These are phyloP conservation scores for Pistacia atlantica DNA, from an alignment of 345 rosid genomes.

Conservation along the genomic window DNA sequence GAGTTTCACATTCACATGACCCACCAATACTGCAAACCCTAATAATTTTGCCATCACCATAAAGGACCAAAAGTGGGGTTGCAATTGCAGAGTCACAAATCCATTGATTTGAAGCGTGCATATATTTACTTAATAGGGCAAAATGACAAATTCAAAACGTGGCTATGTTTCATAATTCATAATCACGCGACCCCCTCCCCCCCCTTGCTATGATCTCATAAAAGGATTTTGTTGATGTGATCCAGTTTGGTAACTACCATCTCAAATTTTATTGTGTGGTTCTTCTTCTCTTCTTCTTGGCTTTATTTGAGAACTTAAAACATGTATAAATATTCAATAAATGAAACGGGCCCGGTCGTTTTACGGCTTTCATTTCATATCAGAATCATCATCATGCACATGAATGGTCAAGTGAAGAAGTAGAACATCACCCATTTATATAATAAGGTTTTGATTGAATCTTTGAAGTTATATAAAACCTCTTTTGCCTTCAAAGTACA, in stretches of 20 bases:
- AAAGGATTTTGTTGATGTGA: conserved; percentile 18
- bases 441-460: background rate
- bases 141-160: conserved; percentile 11
- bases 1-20: background rate
- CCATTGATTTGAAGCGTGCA: conserved; percentile 4
- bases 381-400: background rate
- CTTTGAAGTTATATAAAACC: background rate
- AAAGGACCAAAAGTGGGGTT: background rate
- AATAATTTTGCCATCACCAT: conserved; percentile 9
- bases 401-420: conserved; percentile 16
- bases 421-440: background rate
- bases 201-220: background rate
- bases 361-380: background rate
- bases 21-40: conserved; percentile 6
- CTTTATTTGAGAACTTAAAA: background rate
- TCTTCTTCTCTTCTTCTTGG: background rate
- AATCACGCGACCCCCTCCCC: background rate
- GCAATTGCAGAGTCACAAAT: background rate
- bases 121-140: conserved; percentile 1
- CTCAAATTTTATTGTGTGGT: conserved; percentile 7
- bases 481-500: background rate
- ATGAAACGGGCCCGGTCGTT: background rate
- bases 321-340: no score
- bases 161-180: conserved; percentile 11
- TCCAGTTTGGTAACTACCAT: background rate